Conservation (phyloP, 345 rosid genomes). For the Hibiscus trionum region DNA sequence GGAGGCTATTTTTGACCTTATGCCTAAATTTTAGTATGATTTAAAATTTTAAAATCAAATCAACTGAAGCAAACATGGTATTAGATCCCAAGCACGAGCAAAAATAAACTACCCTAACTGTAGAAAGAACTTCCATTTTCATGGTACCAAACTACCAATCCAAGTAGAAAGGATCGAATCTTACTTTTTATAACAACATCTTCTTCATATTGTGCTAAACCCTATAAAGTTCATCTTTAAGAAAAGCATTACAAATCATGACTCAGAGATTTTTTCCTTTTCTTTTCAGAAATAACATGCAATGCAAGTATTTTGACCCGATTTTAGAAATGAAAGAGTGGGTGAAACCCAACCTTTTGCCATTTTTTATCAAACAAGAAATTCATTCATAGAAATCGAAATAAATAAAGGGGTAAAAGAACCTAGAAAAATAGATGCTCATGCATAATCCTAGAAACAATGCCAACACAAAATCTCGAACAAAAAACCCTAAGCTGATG, state of each 20-base stretch:
- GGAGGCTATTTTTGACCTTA: too few relatives aligned
- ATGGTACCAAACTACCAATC: neutral
- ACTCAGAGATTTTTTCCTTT: neutral
- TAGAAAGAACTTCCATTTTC: neutral
- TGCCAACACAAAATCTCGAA: too few relatives aligned
- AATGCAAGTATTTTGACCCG: neutral
- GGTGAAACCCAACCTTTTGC: neutral
- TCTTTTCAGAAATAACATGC: too few relatives aligned
- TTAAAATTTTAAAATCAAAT: too few relatives aligned
- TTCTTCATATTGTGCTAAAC: slow-evolving; percentile 14
- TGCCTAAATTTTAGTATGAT: too few relatives aligned
- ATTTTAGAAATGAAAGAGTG: neutral
- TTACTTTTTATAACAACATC: slow-evolving; percentile 14
- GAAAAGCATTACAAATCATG: neutral
- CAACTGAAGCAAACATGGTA: too few relatives aligned
- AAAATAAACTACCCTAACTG: neutral
- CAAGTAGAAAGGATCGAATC: neutral
- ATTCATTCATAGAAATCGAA: too few relatives aligned
- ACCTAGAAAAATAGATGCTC: too few relatives aligned
- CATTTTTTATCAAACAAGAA: neutral
- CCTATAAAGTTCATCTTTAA: slow-evolving; percentile 1
- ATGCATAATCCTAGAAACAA: too few relatives aligned
- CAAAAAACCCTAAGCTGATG: too few relatives aligned
- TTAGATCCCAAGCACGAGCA: too few relatives aligned
- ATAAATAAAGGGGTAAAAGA: too few relatives aligned